A percentile compares a stretch with the other conserved stretches of the same genome.
phyloP scores from a whole-genome alignment of 2,329 filamentous ascomycete genomes.

The Trichophyton schoenleinii region DNA sequence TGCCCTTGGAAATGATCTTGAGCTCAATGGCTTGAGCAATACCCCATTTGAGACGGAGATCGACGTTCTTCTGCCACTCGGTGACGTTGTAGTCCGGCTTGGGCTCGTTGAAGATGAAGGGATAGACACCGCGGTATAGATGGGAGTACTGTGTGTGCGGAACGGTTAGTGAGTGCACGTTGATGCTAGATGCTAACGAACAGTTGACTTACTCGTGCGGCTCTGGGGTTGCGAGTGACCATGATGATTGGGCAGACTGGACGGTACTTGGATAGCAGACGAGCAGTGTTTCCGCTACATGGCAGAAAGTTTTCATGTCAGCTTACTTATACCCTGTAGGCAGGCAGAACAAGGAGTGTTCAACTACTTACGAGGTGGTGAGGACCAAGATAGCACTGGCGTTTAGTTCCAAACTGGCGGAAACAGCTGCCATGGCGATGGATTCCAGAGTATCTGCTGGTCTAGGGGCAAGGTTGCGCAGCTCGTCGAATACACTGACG shows the following conservation, averaged over 20 bases:
- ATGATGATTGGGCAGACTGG: slow-evolving; percentile 99
- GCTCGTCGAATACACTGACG: slow-evolving; percentile 90
- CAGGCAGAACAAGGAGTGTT: slow-evolving; percentile 16
- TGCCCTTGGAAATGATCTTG: slow-evolving; percentile 64
- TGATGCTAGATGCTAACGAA: too few species aligned
- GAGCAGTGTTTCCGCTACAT: slow-evolving; percentile 71
- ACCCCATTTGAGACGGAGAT: slow-evolving; percentile 94
- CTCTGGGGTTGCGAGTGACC: slow-evolving; percentile 77
- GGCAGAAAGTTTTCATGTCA: not conserved
- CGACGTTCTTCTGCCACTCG: slow-evolving; percentile 98
- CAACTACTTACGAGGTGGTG: slow-evolving; percentile 60
- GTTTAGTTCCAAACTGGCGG: slow-evolving; percentile 88
- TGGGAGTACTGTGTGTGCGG: slow-evolving; percentile 54
- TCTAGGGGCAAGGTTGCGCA: slow-evolving; percentile 68
- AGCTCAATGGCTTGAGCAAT: slow-evolving; percentile 78
- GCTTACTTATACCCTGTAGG: slow-evolving; percentile 11
- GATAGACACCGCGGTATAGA: slow-evolving; percentile 94
- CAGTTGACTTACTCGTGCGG: slow-evolving; percentile 50
- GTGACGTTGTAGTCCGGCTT: slow-evolving; percentile 90
- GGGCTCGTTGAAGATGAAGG: slow-evolving; percentile 81
- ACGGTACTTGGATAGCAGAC: slow-evolving; percentile 94
- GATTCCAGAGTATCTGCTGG: slow-evolving; percentile 85
- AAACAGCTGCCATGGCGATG: slow-evolving; percentile 92
- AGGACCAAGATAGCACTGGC: slow-evolving; percentile 92
- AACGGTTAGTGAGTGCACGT: not conserved